These are phyloP conservation scores for Passiflora organensis DNA, from an alignment of 345 rosid species.

Conservation along the genomic window DNA sequence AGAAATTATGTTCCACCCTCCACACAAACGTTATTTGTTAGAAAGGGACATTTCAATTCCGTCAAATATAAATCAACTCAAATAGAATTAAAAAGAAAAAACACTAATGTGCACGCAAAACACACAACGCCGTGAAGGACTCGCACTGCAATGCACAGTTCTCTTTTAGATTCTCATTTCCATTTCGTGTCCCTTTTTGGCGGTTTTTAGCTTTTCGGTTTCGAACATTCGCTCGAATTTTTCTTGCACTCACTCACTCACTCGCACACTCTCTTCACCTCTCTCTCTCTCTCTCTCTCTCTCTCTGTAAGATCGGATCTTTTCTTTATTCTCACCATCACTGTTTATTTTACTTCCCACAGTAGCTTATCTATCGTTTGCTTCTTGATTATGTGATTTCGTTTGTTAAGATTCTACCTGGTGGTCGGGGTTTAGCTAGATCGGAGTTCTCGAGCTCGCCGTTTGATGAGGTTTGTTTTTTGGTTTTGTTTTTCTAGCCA, in stretches of 20 bases:
- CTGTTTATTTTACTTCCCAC: neutral
- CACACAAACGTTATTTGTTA: too few species aligned
- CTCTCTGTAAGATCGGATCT: conserved; percentile 11
- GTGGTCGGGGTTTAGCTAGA: too few species aligned
- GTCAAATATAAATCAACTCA: neutral
- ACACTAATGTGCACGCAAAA: conserved; percentile 32
- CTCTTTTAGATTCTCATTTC: neutral
- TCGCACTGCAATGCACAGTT: neutral
- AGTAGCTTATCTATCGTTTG: too few species aligned
- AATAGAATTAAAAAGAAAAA: neutral
- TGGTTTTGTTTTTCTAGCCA: too few species aligned
- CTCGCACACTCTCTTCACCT: conserved; percentile 9
- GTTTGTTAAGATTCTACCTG: too few species aligned
- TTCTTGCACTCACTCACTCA: conserved; percentile 15
- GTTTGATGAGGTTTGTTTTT: too few species aligned
- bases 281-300: conserved; percentile 1
- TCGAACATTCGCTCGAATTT: conserved; percentile 36
- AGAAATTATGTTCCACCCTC: neutral
- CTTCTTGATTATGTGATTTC: too few species aligned
- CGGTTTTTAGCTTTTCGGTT: conserved; percentile 26
- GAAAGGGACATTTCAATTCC: too few species aligned
- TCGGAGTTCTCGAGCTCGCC: too few species aligned
- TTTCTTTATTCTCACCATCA: neutral
- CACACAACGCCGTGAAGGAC: too few species aligned
- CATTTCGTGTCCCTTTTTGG: conserved; percentile 27